phyloP scores from a whole-genome alignment of 2,329 filamentous ascomycete genomes.

The Podosphaera aphanis region DNA sequence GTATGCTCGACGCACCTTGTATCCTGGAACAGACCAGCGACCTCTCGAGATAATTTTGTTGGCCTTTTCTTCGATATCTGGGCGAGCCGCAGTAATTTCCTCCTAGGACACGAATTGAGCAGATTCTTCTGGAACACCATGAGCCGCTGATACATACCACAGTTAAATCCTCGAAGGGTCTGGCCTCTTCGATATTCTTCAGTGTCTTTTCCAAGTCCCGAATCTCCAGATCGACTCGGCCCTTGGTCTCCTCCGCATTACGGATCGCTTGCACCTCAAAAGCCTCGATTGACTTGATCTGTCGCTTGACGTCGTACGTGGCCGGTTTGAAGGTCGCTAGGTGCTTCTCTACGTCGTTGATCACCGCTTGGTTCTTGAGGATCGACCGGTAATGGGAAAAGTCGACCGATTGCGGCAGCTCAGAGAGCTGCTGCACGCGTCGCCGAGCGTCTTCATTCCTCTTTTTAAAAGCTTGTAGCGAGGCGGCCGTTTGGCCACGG shows the following conservation, averaged over 20 bases:
- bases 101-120: constrained; percentile 32
- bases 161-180: constrained; percentile 91
- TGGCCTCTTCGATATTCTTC: constrained; percentile 87
- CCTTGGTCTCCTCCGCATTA: constrained; percentile 93
- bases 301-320: constrained; percentile 77
- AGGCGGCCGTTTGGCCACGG: constrained; percentile 75
- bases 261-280: constrained; percentile 94
- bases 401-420: constrained; percentile 71
- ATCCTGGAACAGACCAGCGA: constrained; percentile 92
- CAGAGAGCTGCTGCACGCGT: constrained; percentile 63
- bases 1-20: constrained; percentile 49
- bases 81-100: constrained; percentile 79
- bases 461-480: constrained; percentile 95
- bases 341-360: constrained; percentile 94
- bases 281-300: constrained; percentile 93
- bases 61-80: constrained; percentile 95
- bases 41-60: constrained; percentile 87
- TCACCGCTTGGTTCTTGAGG: constrained; percentile 86
- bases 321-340: constrained; percentile 78
- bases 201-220: constrained; percentile 83
- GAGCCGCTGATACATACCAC: constrained; percentile 43
- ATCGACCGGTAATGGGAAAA: constrained; percentile 76
- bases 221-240: constrained; percentile 84
- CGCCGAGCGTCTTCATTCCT: constrained; percentile 97
- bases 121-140: neutral